Evolutionary conservation across 2,329 filamentous ascomycete genomes (phyloP).

Genomic region (Rugonectria rugulosa): DNA sequence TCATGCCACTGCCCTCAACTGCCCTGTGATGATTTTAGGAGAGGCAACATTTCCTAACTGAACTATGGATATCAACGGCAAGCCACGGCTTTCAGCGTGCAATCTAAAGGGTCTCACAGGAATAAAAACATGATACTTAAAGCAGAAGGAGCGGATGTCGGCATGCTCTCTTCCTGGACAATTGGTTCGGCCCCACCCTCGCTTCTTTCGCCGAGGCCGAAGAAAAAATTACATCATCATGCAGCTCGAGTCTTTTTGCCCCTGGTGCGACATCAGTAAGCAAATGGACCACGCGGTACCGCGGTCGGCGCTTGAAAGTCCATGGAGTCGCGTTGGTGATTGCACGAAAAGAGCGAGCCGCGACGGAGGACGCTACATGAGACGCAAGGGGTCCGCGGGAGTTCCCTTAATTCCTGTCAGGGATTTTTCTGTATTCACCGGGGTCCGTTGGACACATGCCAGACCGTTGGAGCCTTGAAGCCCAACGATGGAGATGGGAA

Average conservation of each 20-base stretch:
- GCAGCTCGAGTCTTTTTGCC: conserved; percentile 14
- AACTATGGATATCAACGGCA: conserved; percentile 33
- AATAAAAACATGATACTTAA: not conserved
- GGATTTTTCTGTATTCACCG: no score
- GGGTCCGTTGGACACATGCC: no score
- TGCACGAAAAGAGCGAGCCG: not conserved
- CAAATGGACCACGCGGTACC: conserved; percentile 17
- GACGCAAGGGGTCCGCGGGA: not conserved
- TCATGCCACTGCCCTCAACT: no score
- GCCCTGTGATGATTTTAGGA: no score
- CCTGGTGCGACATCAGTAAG: not conserved
- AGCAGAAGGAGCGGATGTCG: not conserved
- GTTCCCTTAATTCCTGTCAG: no score
- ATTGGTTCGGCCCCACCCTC: not conserved
- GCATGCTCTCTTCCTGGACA: not conserved
- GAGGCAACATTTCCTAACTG: no score
- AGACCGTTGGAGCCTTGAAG: conserved; percentile 27
- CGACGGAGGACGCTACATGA: no score
- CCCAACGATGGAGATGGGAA: conserved; percentile 29
- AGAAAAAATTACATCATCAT: conserved; percentile 34
- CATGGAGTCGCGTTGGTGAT: not conserved
- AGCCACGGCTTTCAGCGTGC: conserved; percentile 16
- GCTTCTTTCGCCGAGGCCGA: conserved; percentile 24
- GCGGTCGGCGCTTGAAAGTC: conserved; percentile 22
- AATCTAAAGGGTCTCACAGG: not conserved